Base-by-base conservation (phyloP, 2,329 filamentous ascomycete genomes). In the Hypoxylon sp. region DNA sequence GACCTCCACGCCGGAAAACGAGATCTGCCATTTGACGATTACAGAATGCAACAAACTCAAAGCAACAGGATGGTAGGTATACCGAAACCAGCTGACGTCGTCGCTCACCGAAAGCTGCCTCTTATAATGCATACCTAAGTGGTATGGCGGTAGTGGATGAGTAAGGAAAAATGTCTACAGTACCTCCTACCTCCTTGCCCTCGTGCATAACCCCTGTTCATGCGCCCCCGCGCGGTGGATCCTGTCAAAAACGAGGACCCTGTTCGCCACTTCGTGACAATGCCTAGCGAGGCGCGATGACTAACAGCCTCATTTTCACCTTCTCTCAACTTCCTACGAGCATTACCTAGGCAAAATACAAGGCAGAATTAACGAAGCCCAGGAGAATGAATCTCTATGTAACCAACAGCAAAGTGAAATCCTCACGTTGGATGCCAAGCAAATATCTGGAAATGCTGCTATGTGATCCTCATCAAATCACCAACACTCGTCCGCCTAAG, bases 171-270 rank as follows among this genome's bases (percentile, higher is more conserved):
- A 52, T 20, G 45, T 8, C 16, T n/a, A n/a, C n/a, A n/a, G n/a
- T n/a, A n/a, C n/a, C n/a, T n/a, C n/a, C n/a, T n/a, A n/a, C n/a
- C n/a, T n/a, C n/a, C n/a, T n/a, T n/a, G n/a, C n/a, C n/a, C n/a
- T 38, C 46, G 14, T 54, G 28, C 11, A 61, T 12, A 38, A 28
- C 54, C 55, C 51, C 50, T 22, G 52, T 26, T 28, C 48, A 49
- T 52, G 53, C 16, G n/a, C 28, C 61, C 53, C 50, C 32, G 54
- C 57, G 40, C 24, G 52, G 56, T 65, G 36, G 58, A 58, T 67
- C 61, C 54, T 56, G 57, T 54, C 48, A 61, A 26, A 54, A 14
- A 58, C 48, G 44, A 58, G 28, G 52, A 40, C 36, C 36, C 36
- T 40, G 33, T 20, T 48, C 55, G 49, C 49, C 44, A 53, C 50